phyloP scores from a whole-genome alignment of 352 stramenopile genomes.

The Globisporangium barbulae region DNA sequence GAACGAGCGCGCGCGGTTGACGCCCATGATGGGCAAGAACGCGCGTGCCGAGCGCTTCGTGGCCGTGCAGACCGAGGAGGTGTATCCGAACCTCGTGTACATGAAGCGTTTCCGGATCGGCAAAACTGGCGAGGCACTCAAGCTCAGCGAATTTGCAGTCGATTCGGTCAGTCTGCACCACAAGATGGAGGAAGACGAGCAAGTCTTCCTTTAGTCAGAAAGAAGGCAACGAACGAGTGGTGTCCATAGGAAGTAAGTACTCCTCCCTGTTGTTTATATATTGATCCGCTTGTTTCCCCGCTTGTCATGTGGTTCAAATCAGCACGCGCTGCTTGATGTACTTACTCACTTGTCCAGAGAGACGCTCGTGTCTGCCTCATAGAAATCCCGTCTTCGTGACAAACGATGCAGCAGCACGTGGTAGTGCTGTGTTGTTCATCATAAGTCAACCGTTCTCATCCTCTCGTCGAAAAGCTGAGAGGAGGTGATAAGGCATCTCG shows the following conservation, averaged over 20 bases:
- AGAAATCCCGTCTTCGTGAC: too few relatives aligned
- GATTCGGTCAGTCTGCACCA: conserved; percentile 60
- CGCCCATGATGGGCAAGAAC: conserved; percentile 45
- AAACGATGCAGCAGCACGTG: too few relatives aligned
- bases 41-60: conserved; percentile 62
- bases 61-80: conserved; percentile 61
- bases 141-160: conserved; percentile 68
- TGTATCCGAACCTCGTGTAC: conserved; percentile 76
- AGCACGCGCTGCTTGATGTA: not conserved
- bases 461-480: too few relatives aligned
- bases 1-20: conserved; percentile 49
- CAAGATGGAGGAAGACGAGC: conserved; percentile 66
- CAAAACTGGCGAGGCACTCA: conserved; percentile 66
- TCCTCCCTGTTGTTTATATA: not conserved
- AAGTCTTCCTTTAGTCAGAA: conserved; percentile 46
- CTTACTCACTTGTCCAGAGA: not conserved
- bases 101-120: conserved; percentile 75
- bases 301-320: too few relatives aligned
- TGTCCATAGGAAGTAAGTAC: not conserved
- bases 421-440: too few relatives aligned
- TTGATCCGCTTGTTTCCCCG: not conserved
- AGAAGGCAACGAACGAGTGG: not conserved
- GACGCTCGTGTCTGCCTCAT: too few relatives aligned
- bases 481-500: not conserved
- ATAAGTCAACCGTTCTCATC: too few relatives aligned